Evolutionary conservation across 495 filamentous ascomycete species (phyloP).

Genomic region (Aspergillus ostianus): DNA sequence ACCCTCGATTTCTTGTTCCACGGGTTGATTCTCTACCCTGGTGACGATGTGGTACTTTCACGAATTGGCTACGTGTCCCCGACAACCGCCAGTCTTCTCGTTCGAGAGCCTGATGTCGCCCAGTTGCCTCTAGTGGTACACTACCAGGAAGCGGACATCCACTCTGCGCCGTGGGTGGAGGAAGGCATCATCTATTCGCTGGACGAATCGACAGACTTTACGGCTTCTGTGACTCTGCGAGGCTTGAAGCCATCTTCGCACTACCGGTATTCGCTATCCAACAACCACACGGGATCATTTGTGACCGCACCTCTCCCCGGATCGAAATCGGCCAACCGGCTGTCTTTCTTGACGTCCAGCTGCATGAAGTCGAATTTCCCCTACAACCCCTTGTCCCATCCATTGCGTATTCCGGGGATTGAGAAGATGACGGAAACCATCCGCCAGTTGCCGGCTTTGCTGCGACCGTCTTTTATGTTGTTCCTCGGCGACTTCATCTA

Average conservation of each 20-base stretch:
- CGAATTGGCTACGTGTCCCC: conserved; percentile 84
- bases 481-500: conserved; percentile 99
- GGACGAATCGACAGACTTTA: conserved; percentile 78
- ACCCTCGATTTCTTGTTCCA: conserved; percentile 73
- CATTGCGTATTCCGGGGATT: conserved; percentile 77
- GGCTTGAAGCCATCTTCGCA: conserved; percentile 57
- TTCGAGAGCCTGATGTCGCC: conserved; percentile 76
- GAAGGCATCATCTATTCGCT: conserved; percentile 63
- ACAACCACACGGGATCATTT: conserved; percentile 76
- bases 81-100: conserved; percentile 72
- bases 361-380: conserved; percentile 91
- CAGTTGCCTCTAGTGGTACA: conserved; percentile 72
- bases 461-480: conserved; percentile 78
- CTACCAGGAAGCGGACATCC: conserved; percentile 40
- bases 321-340: conserved; percentile 56
- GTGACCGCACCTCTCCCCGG: conserved; percentile 69
- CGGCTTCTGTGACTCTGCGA: conserved; percentile 57
- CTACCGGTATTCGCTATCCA: conserved; percentile 81
- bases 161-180: conserved; percentile 56
- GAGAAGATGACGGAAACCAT: conserved; percentile 56
- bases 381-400: conserved; percentile 78
- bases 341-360: conserved; percentile 86
- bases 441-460: conserved; percentile 59
- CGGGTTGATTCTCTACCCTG: conserved; percentile 63
- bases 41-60: conserved; percentile 75